Evolutionary conservation across 1,284 basidiomycete genomes (phyloP).

Genomic region (Ceraceosorus guamensis): DNA sequence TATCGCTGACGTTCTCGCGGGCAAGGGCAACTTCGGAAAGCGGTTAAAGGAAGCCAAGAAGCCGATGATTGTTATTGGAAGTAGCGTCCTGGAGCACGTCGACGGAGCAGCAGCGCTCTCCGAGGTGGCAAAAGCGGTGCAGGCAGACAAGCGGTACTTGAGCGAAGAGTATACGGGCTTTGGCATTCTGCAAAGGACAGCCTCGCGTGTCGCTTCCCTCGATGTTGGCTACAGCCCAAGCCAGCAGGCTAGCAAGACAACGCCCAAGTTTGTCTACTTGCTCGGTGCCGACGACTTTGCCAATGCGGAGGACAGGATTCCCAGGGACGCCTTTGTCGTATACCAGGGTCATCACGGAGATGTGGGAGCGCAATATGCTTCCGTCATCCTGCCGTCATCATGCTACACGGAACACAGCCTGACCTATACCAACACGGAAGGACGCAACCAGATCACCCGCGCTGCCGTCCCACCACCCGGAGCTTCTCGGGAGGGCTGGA

Average conservation of each 20-base stretch:
- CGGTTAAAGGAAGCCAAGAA: constrained; percentile 86
- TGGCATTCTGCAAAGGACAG: constrained; percentile 79
- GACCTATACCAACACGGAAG: constrained; percentile 97
- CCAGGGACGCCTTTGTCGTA: constrained; percentile 88
- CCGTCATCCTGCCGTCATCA: constrained; percentile 84
- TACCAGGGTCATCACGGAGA: constrained; percentile 99
- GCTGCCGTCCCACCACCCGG: constrained; percentile 92
- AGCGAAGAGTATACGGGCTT: constrained; percentile 94
- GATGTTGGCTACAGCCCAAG: constrained; percentile 88
- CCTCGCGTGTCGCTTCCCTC: constrained; percentile 89
- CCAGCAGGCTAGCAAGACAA: constrained; percentile 64
- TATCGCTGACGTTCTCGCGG: constrained; percentile 66
- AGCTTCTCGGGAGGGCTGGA: constrained; percentile 94
- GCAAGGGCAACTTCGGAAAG: constrained; percentile 69
- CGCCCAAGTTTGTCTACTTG: constrained; percentile 93
- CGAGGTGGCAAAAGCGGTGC: constrained; percentile 69
- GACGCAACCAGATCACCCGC: constrained; percentile 80
- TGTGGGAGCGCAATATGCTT: constrained; percentile 88
- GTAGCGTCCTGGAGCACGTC: constrained; percentile 74
- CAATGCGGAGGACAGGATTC: constrained; percentile 73
- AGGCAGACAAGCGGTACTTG: constrained; percentile 55
- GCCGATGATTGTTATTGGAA: constrained; percentile 89
- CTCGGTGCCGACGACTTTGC: constrained; percentile 86
- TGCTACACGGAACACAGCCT: constrained; percentile 94
- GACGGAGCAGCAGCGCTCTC: constrained; percentile 77